Evolutionary conservation across 2,329 filamentous ascomycete genomes (phyloP), one percentile per base, ranked within the genome.

Genomic region (Fusarium chuoi): DNA sequence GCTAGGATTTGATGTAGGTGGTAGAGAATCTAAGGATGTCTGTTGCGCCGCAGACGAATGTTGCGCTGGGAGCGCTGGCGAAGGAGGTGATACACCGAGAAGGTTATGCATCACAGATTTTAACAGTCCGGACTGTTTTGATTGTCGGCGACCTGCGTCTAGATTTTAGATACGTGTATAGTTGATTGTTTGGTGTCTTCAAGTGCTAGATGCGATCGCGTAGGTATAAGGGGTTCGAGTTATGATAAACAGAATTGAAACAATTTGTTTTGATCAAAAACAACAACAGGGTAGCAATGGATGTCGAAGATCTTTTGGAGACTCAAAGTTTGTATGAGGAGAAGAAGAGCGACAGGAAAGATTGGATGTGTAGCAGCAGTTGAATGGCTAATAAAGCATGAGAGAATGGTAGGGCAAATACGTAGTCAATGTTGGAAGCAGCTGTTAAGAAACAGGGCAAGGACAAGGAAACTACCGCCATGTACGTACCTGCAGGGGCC

Each of bases 21-120:
- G 71, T 30, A 65, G 51, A 39, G 52, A 70, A 42, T 74, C 45
- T 35, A 64, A 73, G n/a, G 76, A 76, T 45, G 78, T 78, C 39
- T 78, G 78, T 75, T 78, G 79, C 74, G 81, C 82, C 36, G 71
- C 79, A 52, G 77, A 77, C 22, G 81, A 75, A 39, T 77, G 48
- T 64, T 69, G 72, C 60, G 75, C 79, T 36, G 78, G 76, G 33
- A 80, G 74, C 42, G 79, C 60, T 68, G 77, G 76, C 57, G 77
- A 73, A 54, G 77, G 77, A 33, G 77, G 73, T 62, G 81, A 81
- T 65, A 80, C 76, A 41, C 78, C 79, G 52, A 83, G 79, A 75
- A 83, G 80, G 75, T 81, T 84, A 81, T 83, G 83, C 84, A 86
- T 86, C 81, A 83, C 84, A 81, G 84, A 80, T 79, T 85, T 85